Conservation (phyloP, 2,329 filamentous ascomycete species). For the Arthrinium puccinioides region DNA sequence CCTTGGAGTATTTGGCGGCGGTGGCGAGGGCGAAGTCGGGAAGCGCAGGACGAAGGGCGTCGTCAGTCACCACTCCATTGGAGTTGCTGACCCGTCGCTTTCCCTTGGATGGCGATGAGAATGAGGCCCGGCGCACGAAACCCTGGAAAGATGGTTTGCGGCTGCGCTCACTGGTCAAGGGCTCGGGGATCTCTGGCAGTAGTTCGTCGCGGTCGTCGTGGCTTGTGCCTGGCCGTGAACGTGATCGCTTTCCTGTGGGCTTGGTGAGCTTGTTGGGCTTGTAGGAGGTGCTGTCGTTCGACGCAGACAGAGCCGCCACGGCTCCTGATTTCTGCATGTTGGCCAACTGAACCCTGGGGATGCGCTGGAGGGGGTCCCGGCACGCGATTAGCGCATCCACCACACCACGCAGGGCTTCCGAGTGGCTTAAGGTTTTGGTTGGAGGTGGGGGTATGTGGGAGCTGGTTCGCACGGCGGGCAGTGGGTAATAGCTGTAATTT, state of each 20-base stretch:
- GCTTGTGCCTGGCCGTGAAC: conserved; percentile 1
- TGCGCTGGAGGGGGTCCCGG: neutral
- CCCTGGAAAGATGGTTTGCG: conserved; percentile 40
- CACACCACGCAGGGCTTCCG: too few relatives aligned
- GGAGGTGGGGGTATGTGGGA: too few relatives aligned
- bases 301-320: neutral
- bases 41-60: conserved; percentile 41
- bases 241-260: neutral
- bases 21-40: conserved; percentile 46
- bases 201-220: conserved; percentile 1
- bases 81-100: conserved; percentile 35
- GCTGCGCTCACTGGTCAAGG: conserved; percentile 3
- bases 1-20: conserved; percentile 34
- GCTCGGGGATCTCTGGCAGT: neutral
- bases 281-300: conserved; percentile 1
- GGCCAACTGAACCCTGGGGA: neutral
- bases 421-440: too few relatives aligned
- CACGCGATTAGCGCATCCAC: too few relatives aligned
- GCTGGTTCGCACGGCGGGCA: too few relatives aligned
- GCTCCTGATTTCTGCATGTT: neutral
- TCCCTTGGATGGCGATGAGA: conserved; percentile 37
- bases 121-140: conserved; percentile 2
- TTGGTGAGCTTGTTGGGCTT: neutral
- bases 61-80: conserved; percentile 30
- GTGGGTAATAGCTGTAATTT: too few relatives aligned